Evolutionary conservation across 352 stramenopile genomes (phyloP).

Genomic region (Pelagophyceae sp.): DNA sequence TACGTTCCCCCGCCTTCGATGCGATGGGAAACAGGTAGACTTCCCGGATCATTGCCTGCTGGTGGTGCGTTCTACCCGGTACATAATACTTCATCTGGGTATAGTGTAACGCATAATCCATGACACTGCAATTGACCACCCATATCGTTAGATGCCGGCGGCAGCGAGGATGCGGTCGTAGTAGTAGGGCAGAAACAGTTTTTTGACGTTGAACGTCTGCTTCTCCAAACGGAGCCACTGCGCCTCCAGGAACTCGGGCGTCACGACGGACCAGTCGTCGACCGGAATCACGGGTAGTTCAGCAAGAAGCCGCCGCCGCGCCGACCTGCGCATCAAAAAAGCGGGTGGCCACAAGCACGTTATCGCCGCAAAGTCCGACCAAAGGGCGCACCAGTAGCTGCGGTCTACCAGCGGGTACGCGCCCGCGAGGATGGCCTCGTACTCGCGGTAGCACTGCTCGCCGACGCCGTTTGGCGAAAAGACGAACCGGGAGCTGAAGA

Average conservation of each 20-base stretch:
- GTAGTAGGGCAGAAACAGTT: neutral
- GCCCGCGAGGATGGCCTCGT: neutral
- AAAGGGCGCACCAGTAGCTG: neutral
- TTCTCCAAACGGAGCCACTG: neutral
- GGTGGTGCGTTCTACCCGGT: too few relatives aligned
- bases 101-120: too few relatives aligned
- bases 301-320: too few relatives aligned
- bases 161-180: neutral
- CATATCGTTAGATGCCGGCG: neutral
- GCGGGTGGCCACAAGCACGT: too few relatives aligned
- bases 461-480: neutral
- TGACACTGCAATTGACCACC: too few relatives aligned
- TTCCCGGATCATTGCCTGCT: too few relatives aligned
- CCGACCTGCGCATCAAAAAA: too few relatives aligned
- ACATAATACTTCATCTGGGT: too few relatives aligned
- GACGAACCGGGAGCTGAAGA: neutral
- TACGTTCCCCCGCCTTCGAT: too few relatives aligned
- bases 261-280: neutral
- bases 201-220: neutral
- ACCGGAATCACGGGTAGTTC: neutral
- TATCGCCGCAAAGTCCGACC: too few relatives aligned
- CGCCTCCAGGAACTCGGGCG: constrained; percentile 3
- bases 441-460: neutral
- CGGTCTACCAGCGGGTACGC: neutral
- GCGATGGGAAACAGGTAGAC: too few relatives aligned